Evolutionary conservation across 2,329 filamentous ascomycete species (phyloP).

Genomic region (Pseudocercospora pini-densiflorae): DNA sequence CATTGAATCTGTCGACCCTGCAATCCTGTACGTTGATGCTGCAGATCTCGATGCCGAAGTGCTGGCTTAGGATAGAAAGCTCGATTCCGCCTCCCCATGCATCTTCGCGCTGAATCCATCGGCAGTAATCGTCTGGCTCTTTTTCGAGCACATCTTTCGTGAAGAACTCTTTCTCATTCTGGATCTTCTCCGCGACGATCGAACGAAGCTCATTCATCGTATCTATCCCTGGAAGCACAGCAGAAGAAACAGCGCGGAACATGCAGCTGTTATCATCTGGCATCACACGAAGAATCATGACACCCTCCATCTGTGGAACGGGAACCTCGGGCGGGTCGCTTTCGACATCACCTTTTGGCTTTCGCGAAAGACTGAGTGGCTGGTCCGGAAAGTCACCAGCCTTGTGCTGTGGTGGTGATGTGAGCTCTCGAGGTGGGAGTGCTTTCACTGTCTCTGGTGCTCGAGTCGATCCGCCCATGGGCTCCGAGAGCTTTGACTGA

Average conservation of each 20-base stretch:
- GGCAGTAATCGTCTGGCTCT: slow-evolving; percentile 73
- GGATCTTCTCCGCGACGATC: slow-evolving; percentile 79
- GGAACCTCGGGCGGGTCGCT: slow-evolving; percentile 66
- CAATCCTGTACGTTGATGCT: slow-evolving; percentile 78
- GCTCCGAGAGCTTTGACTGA: slow-evolving; percentile 40
- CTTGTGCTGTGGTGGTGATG: slow-evolving; percentile 33
- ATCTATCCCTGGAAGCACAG: slow-evolving; percentile 68
- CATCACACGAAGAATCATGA: slow-evolving; percentile 83
- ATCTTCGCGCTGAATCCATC: slow-evolving; percentile 77
- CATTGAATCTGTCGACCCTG: slow-evolving; percentile 76
- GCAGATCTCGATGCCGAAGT: slow-evolving; percentile 85
- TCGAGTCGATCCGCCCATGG: slow-evolving; percentile 33
- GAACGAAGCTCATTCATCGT: slow-evolving; percentile 74
- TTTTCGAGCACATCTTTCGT: slow-evolving; percentile 76
- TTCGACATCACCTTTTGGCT: slow-evolving; percentile 51
- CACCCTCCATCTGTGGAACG: slow-evolving; percentile 60
- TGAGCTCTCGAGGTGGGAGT: slow-evolving; percentile 31
- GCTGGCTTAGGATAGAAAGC: slow-evolving; percentile 78
- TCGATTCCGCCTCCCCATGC: slow-evolving; percentile 94
- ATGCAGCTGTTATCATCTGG: slow-evolving; percentile 95
- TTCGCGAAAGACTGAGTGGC: slow-evolving; percentile 45
- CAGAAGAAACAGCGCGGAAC: slow-evolving; percentile 85
- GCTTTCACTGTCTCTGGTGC: slow-evolving; percentile 29
- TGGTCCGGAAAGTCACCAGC: slow-evolving; percentile 34
- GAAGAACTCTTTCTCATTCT: slow-evolving; percentile 72